Percentiles rank a stretch among this genome's conserved stretches.
Conservation (phyloP, 208 protist genomes). For the Trypanosoma scelopori region DNA sequence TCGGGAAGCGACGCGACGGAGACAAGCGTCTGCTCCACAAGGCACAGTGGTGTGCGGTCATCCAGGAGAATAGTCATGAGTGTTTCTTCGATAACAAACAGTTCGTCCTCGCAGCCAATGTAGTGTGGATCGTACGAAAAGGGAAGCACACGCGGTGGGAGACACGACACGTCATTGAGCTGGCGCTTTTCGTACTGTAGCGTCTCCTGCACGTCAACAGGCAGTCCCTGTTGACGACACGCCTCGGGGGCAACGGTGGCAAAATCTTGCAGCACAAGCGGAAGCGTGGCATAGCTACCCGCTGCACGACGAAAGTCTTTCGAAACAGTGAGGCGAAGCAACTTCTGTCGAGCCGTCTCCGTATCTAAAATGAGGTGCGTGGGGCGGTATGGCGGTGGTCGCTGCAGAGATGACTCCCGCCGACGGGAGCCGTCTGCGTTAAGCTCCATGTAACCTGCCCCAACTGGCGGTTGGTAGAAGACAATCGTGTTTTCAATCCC, state of each 20-base stretch:
- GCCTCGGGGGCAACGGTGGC: slow-evolving; percentile 13
- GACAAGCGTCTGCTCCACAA: slow-evolving; percentile 62
- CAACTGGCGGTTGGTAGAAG: slow-evolving; percentile 27
- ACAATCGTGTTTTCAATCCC: slow-evolving; percentile 6
- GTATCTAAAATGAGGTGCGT: slow-evolving; percentile 54
- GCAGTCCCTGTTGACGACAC: slow-evolving; percentile 11
- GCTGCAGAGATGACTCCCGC: slow-evolving; percentile 29
- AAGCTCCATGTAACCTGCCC: slow-evolving; percentile 11
- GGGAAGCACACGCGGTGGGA: slow-evolving; percentile 29
- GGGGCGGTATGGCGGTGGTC: slow-evolving; percentile 42
- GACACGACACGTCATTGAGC: background rate
- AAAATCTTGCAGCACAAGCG: slow-evolving; percentile 39
- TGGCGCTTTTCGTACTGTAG: slow-evolving; percentile 1
- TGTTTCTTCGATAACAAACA: slow-evolving; percentile 58
- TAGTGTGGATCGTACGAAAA: slow-evolving; percentile 50
- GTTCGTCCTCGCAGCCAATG: slow-evolving; percentile 32
- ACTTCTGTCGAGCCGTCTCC: slow-evolving; percentile 28
- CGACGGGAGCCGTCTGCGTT: background rate
- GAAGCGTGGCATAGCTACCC: slow-evolving; percentile 24
- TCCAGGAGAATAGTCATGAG: slow-evolving; percentile 38
- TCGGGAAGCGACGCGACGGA: slow-evolving; percentile 53
- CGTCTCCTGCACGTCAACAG: slow-evolving; percentile 1
- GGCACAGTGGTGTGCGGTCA: slow-evolving; percentile 6
- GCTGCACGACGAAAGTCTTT: slow-evolving; percentile 7
- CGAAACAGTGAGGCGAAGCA: slow-evolving; percentile 34